phyloP scores from a whole-genome alignment of 1,139 yeast species.

The Suhomyces taliae region DNA sequence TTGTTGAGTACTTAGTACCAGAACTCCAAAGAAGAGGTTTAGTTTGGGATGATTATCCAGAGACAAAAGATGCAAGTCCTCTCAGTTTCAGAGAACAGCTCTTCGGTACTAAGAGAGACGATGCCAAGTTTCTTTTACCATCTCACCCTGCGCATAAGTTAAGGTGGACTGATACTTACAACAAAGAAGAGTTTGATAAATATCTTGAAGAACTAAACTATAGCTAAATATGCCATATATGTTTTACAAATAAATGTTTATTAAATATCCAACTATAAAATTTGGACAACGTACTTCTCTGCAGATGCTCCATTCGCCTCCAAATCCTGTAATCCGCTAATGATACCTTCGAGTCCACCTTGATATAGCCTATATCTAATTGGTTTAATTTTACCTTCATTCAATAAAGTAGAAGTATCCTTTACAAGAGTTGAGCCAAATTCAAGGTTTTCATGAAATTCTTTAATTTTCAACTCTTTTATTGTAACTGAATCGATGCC shows the following conservation, averaged over 20 bases:
- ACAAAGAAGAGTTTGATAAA: slow-evolving; percentile 37
- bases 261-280: neutral
- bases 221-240: neutral
- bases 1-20: slow-evolving; percentile 29
- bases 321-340: slow-evolving; percentile 35
- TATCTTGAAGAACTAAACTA: neutral
- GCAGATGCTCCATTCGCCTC: slow-evolving; percentile 43
- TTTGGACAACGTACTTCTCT: slow-evolving; percentile 39
- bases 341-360: slow-evolving; percentile 35
- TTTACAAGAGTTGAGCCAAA: slow-evolving; percentile 37
- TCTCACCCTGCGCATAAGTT: slow-evolving; percentile 39
- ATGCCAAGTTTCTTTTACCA: slow-evolving; percentile 8
- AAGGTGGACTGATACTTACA: slow-evolving; percentile 41
- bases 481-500: slow-evolving; percentile 22
- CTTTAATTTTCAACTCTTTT: slow-evolving; percentile 37
- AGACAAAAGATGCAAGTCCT: slow-evolving; percentile 8
- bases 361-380: slow-evolving; percentile 34
- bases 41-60: slow-evolving; percentile 31
- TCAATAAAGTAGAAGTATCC: slow-evolving; percentile 30
- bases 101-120: slow-evolving; percentile 15
- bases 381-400: slow-evolving; percentile 26
- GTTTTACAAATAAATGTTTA: no score
- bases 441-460: slow-evolving; percentile 43
- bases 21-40: slow-evolving; percentile 27
- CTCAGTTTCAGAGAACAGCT: slow-evolving; percentile 25